Evolutionary conservation across 495 filamentous ascomycete genomes (phyloP), one percentile per base, ranked within the genome.

Genomic region (Pseudevernia furfuracea): DNA sequence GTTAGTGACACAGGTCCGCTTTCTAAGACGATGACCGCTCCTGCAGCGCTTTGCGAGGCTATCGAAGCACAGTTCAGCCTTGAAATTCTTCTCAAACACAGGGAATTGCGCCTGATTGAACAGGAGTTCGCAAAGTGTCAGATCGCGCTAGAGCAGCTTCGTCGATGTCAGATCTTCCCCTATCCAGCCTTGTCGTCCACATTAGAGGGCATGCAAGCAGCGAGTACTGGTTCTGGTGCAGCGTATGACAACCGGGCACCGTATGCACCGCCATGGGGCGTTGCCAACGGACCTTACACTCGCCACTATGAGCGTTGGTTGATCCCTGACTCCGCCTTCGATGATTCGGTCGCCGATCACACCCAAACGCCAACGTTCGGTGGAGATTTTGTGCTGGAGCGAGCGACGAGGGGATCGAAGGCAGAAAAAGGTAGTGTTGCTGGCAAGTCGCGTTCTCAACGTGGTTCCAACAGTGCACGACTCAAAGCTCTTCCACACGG

Each of bases 101-200:
- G 92, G 67, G 94, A 98, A 77, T 77, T 97, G 34, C 89, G 91
- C 21, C 80, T 96, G 63, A 96, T 98, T 74, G 90, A 97, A 73
- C 92, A 96, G 75, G 92, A 97, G 75, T 84, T 97, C 66, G 92
- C 91, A 68, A 96, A 96, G 79, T 96, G 92, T 69, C 92, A 97
- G 79, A 79, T 92, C 68, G 89, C 92, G n/a, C 82, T 97, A 67
- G 94, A 98, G 76, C 94, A 97, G 74, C 81, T 98, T 57, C 88
- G 94, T 63, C 87, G 94, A 61, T 96, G 92, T 71, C 85, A 91
- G 68, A 78, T 97, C 69, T 91, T 96, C 59, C 93, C 94, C 9
- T 97, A 89, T 74, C 90, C 91, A 43, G 83, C 84, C 38, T 75
- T 77, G 53, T 77, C 81, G 60, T 85, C 83, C 23, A 81, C 77